Conservation (phyloP, 2,329 filamentous ascomycete genomes). For the Ampelomyces quisqualis region DNA sequence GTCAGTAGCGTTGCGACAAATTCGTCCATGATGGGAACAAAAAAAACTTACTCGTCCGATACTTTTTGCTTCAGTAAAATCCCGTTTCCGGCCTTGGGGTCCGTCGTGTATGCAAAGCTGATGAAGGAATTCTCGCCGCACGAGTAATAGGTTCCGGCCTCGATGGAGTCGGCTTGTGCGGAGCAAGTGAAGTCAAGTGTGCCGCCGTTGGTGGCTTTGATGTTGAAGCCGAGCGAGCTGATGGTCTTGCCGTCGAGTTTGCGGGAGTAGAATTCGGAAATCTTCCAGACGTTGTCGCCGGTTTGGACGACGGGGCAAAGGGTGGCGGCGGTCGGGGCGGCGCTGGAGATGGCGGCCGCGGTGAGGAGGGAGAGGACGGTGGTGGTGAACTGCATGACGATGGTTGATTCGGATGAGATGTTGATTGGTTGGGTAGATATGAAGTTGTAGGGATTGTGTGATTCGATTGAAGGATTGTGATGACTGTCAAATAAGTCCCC, state of each 20-base stretch:
- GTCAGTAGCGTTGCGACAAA: no score
- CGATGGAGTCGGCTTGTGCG: slow-evolving; percentile 5
- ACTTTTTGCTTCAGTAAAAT: slow-evolving; percentile 18
- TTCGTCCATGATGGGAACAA: slow-evolving; percentile 1
- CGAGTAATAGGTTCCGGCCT: slow-evolving; percentile 13
- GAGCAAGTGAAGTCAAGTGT: slow-evolving; percentile 14
- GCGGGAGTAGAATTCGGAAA: slow-evolving; percentile 19
- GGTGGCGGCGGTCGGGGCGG: not conserved
- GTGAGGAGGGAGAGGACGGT: no score
- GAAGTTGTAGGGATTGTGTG: no score
- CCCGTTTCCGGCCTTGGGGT: slow-evolving; percentile 7
- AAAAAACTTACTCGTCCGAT: slow-evolving; percentile 10
- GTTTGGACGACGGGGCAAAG: slow-evolving; percentile 5
- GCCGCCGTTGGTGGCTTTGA: slow-evolving; percentile 17
- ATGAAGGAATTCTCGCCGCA: slow-evolving; percentile 18
- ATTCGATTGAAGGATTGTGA: no score
- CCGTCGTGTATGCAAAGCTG: slow-evolving; percentile 14
- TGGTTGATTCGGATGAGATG: no score
- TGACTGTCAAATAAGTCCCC: no score
- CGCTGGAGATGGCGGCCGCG: no score
- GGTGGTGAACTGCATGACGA: no score
- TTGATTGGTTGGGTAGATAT: no score
- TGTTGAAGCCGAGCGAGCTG: slow-evolving; percentile 18
- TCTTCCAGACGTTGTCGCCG: slow-evolving; percentile 25
- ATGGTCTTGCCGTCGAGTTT: slow-evolving; percentile 22